A percentile compares a stretch with the other conserved stretches of the same genome.
phyloP scores from a whole-genome alignment of 345 rosid species.

The Rhodomyrtus tomentosa region DNA sequence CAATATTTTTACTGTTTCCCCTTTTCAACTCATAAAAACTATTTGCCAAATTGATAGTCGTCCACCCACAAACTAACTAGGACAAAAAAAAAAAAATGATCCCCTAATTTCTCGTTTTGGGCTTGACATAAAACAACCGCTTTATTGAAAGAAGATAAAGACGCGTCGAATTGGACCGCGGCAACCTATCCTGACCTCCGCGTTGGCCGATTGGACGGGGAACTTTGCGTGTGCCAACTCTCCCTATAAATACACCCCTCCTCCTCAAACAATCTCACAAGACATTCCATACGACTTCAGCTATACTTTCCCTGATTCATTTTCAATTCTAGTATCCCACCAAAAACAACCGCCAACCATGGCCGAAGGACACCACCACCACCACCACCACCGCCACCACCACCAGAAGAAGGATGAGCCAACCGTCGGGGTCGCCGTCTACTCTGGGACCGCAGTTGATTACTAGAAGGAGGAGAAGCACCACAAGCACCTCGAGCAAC shows the following conservation, averaged over 20 bases:
- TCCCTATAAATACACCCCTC: neutral
- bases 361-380: slow-evolving; percentile 39
- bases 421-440: slow-evolving; percentile 3
- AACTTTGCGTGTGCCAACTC: neutral
- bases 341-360: neutral
- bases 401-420: slow-evolving; percentile 13
- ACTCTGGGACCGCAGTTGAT: slow-evolving; percentile 12
- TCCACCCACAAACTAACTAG: neutral
- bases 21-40: neutral
- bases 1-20: neutral
- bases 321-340: neutral
- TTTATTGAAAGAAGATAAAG: neutral
- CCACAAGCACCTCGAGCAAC: slow-evolving; percentile 46
- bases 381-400: slow-evolving; percentile 29
- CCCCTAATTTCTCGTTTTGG: neutral
- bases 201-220: neutral
- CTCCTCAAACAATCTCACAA: neutral
- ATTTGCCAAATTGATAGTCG: neutral
- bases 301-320: neutral
- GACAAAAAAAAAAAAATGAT: neutral
- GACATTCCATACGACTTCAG: neutral
- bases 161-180: neutral
- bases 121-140: neutral
- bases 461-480: slow-evolving; percentile 47
- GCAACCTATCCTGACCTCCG: neutral